Percentiles rank a stretch among this genome's conserved stretches.
These are phyloP conservation scores for Eucalyptus cloeziana DNA, from an alignment of 345 rosid genomes.

Conservation along the genomic window DNA sequence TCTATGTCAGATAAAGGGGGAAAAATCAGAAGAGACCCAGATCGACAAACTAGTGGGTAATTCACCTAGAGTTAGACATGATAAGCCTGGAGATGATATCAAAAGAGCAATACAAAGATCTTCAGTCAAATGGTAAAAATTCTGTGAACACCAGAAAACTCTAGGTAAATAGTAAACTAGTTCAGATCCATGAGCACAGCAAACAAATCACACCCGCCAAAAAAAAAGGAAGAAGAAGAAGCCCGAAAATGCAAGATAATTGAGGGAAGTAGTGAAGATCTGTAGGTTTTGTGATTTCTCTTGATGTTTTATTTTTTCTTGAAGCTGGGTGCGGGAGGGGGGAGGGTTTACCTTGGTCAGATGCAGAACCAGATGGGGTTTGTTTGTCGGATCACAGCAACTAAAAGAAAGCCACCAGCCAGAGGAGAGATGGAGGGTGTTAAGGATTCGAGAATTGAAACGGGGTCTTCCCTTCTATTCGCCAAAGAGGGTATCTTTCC, in stretches of 20 bases:
- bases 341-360: not conserved
- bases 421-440: not conserved
- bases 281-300: constrained; percentile 32
- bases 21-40: not conserved
- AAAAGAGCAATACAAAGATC: not conserved
- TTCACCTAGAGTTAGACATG: not conserved
- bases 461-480: not conserved
- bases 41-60: not conserved
- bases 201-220: not conserved
- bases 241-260: not conserved
- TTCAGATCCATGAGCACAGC: not conserved
- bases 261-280: not conserved
- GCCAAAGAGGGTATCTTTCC: not conserved
- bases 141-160: not conserved
- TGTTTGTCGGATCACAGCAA: not conserved
- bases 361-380: not conserved
- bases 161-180: not conserved
- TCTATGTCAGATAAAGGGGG: not conserved
- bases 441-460: not conserved
- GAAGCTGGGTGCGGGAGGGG: not conserved
- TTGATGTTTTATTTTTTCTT: constrained; percentile 20
- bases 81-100: not conserved
- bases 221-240: not conserved
- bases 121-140: not conserved
- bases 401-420: not conserved